Evolutionary conservation across 208 protist species (phyloP), one percentile per base, ranked within the genome.

Genomic region (Trypanosoma lewisi): DNA sequence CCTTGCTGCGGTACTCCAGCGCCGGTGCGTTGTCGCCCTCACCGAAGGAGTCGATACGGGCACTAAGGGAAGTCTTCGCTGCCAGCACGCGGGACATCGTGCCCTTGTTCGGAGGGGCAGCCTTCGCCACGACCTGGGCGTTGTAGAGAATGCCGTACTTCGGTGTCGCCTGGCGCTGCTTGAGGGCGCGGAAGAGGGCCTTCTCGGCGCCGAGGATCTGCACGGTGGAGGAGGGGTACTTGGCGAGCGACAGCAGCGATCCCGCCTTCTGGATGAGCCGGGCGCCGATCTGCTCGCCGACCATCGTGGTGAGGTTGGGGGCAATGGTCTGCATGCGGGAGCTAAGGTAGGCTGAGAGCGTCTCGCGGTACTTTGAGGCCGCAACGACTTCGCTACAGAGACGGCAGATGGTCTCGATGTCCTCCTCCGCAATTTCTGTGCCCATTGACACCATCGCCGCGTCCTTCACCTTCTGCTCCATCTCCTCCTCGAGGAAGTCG

Each of bases 121-220:
- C 94, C 78, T 99, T 95, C 23, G 94, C 92, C 42, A 99, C 94
- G 14, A 99, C 71, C n/a, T 93, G 94, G 34, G 98, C 98, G 74
- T 99, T 97, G 90, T 99, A 99, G 28, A 99, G 93, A 19, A 99
- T 89, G 67, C 98, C 98, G 85, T 99, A 99, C 89, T 99, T 99
- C 57, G 99, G 99, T 30, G 98, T 99, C 11, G 98, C 96, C 81
- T 99, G 93, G 63, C 98, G 97, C 60, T 98, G 96, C 84, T 99
- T 99, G 31, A 99, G 82, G 21, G 96, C 96, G 53, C 95, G 87
- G 84, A 98, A 98, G n/a, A 99, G 90, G 4, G 98, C 97, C 80
- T 99, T 99, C 83, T 99, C 98, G 16, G 98, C 98, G 48, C 98
- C 99, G 14, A 99, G 88, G 64, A 99, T 99, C 85, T 99, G 98